These are phyloP conservation scores for Solanum hybrid DNA, from an alignment of 305 asterid species.

Conservation along the genomic window DNA sequence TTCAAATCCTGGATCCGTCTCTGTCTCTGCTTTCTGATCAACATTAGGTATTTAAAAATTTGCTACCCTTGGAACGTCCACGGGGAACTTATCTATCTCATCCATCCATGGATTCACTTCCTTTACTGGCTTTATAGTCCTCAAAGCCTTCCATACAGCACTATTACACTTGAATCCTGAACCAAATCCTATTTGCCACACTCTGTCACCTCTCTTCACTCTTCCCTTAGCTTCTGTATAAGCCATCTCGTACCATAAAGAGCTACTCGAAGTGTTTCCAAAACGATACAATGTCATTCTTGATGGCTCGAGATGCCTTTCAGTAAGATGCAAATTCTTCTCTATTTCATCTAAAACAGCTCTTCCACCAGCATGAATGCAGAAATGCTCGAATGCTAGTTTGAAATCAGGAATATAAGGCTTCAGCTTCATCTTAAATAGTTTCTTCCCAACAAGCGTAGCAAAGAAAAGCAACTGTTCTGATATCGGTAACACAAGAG, in stretches of 20 bases:
- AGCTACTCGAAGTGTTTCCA: conserved; percentile 37
- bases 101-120: conserved; percentile 25
- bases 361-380: conserved; percentile 39
- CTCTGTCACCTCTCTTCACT: conserved; percentile 27
- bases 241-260: conserved; percentile 34
- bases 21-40: neutral
- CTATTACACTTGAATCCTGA: conserved; percentile 35
- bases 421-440: conserved; percentile 25
- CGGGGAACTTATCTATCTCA: conserved; percentile 27
- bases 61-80: conserved; percentile 29
- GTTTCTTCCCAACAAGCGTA: conserved; percentile 20
- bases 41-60: conserved; percentile 2
- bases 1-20: neutral
- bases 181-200: conserved; percentile 38
- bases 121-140: conserved; percentile 15
- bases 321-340: conserved; percentile 26
- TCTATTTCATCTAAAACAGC: conserved; percentile 33
- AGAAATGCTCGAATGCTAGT: conserved; percentile 33
- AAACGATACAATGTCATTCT: conserved; percentile 32
- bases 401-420: conserved; percentile 31
- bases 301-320: conserved; percentile 31
- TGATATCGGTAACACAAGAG: conserved; percentile 27
- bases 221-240: conserved; percentile 33
- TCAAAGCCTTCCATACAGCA: conserved; percentile 31
- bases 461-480: conserved; percentile 31